Base-by-base conservation (phyloP, 1,139 yeast genomes). In the Blastobotrys malaysiensis region DNA sequence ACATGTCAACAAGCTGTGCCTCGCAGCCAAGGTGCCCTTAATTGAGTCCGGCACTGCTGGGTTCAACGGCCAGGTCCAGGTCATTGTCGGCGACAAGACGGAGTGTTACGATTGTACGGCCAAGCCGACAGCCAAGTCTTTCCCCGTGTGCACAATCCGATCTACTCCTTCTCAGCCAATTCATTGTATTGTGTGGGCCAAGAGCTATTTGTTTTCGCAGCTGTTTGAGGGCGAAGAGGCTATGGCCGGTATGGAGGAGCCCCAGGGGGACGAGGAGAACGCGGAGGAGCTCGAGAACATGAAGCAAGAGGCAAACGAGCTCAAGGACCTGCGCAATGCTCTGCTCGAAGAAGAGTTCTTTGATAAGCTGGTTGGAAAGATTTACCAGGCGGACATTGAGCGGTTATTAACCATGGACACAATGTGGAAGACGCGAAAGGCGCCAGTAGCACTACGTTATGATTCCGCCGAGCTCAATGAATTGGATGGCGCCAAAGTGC, bases 171-270 rank as follows among this genome's bases (percentile, higher is more conserved):
- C 97, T 0, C 91, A 86, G 67, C 98, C 98, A 0, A 86, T 93
- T 9, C 99, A 95, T 67, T 89, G 97, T 68, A 86, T 95, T 45
- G 96, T 95, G 0, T 95, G 99, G 99, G 96, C 98, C 13, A 95
- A 95, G 65, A 89, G 87, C 63, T 95, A 88, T 66, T 72, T 95
- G 53, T 90, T 91, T 66, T 77, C 81, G 44, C 96, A 90, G 66
- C 74, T 95, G 52, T 93, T 90, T 69, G 65, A 63, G 3, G 75
- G 77, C 43, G 69, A 70, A 2, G 75, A 69, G 20, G 75, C 75
- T 26, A 84, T 84, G 52, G 82, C 86, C 1, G 82, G 80, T 45
- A 85, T 84, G 64, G 74, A 77, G 48, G 61, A 56, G 14, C 7
- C 39, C 5, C 39, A 31, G 5, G 39, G 39, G 13, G 58, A 58